Conservation (phyloP, 495 filamentous ascomycete species). For the Staphylotrichum longicolle region DNA sequence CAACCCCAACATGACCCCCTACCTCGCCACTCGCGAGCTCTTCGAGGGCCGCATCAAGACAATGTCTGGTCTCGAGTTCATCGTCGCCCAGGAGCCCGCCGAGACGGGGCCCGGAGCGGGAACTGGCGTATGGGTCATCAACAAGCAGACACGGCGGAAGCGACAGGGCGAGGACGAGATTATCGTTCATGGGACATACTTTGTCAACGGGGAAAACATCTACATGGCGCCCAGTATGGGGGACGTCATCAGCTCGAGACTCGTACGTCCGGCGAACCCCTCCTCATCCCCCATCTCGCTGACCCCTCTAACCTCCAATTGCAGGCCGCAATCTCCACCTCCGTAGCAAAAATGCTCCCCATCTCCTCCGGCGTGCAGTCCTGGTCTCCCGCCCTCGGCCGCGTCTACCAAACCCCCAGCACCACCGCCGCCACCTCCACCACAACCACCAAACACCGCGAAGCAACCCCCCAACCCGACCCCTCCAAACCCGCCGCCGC, state of each 20-base stretch:
- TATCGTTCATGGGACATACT: constrained; percentile 73
- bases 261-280: constrained; percentile 51
- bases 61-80: constrained; percentile 81
- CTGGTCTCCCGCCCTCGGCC: constrained; percentile 71
- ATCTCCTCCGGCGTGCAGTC: constrained; percentile 56
- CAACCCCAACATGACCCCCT: constrained; percentile 58
- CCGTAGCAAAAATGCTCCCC: constrained; percentile 64
- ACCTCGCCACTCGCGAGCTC: constrained; percentile 64
- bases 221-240: constrained; percentile 84
- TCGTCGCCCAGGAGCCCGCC: constrained; percentile 73
- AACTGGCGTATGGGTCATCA: constrained; percentile 84
- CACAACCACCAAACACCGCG: constrained; percentile 33
- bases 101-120: constrained; percentile 61
- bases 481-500: constrained; percentile 28
- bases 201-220: constrained; percentile 77
- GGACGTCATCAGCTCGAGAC: constrained; percentile 70
- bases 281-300: background rate
- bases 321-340: constrained; percentile 58
- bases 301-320: constrained; percentile 17
- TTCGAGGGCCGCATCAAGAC: constrained; percentile 75
- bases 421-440: constrained; percentile 24
- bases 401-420: constrained; percentile 64
- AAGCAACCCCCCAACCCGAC: constrained; percentile 61
- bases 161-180: constrained; percentile 62
- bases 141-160: constrained; percentile 77